These are phyloP conservation scores for Fusarium pseudograminearum DNA, from an alignment of 2,329 filamentous ascomycete genomes.

Conservation along the genomic window DNA sequence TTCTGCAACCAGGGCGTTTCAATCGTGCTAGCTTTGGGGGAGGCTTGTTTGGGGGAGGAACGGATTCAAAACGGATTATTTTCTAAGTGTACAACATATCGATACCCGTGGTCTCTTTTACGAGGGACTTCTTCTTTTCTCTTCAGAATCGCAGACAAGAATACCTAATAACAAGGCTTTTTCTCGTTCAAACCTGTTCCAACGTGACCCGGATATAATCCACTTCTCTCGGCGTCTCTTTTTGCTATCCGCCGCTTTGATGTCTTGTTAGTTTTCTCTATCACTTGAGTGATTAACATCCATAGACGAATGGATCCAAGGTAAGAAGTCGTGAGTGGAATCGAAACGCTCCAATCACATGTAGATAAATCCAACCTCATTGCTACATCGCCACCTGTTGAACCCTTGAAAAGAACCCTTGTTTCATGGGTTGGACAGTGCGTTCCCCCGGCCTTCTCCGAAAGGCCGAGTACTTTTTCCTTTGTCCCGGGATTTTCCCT, in stretches of 20 bases:
- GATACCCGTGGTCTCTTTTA: conserved; percentile 36
- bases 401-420: conserved; percentile 29
- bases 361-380: neutral
- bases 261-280: neutral
- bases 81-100: conserved; percentile 34
- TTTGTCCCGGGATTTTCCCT: conserved; percentile 35
- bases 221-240: conserved; percentile 25
- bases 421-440: conserved; percentile 4
- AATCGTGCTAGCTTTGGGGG: conserved; percentile 6
- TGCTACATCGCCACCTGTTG: neutral
- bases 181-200: neutral
- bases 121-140: conserved; percentile 13
- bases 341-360: conserved; percentile 32
- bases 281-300: neutral
- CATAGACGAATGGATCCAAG: neutral
- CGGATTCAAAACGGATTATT: conserved; percentile 10
- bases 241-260: neutral
- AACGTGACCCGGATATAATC: neutral
- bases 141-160: conserved; percentile 19
- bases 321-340: neutral
- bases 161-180: conserved; percentile 14
- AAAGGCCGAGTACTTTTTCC: neutral
- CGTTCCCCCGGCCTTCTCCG: conserved; percentile 33
- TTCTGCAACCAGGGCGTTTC: conserved; percentile 9
- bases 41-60: conserved; percentile 27